Conservation (phyloP, 2,329 filamentous ascomycete species). For the Curvularia verruculosa region DNA sequence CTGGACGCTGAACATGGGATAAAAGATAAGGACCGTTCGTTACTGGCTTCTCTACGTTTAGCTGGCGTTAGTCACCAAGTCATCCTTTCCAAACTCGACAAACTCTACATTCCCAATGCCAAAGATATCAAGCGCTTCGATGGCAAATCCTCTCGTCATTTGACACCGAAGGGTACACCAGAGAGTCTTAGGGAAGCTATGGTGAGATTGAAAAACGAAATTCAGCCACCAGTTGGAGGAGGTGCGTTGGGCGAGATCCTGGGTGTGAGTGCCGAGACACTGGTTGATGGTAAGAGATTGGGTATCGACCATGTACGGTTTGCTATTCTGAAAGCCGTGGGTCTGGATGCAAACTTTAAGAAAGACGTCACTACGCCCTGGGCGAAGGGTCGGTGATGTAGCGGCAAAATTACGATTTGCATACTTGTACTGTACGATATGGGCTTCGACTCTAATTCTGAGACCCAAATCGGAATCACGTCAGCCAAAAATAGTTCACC, state of each 20-base stretch:
- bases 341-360: conserved; percentile 19
- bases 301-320: conserved; percentile 68
- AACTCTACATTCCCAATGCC: conserved; percentile 36
- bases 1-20: conserved; percentile 68
- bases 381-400: neutral
- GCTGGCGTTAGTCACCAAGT: conserved; percentile 68
- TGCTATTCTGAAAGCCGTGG: conserved; percentile 65
- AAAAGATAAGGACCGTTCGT: conserved; percentile 64
- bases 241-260: conserved; percentile 64
- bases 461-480: neutral
- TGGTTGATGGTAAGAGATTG: conserved; percentile 56
- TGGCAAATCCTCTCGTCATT: conserved; percentile 17
- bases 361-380: conserved; percentile 3
- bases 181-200: conserved; percentile 52
- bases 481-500: neutral
- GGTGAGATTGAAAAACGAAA: conserved; percentile 47
- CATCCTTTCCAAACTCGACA: conserved; percentile 69
- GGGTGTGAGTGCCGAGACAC: conserved; percentile 61
- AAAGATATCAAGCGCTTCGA: conserved; percentile 24
- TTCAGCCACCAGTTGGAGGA: conserved; percentile 38
- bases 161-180: conserved; percentile 44
- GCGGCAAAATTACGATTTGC: neutral
- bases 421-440: neutral
- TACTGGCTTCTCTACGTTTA: conserved; percentile 62
- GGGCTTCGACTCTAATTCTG: neutral